Base-by-base conservation (phyloP, 192 early-diverging fungal genomes). In the Dispira parvispora region DNA sequence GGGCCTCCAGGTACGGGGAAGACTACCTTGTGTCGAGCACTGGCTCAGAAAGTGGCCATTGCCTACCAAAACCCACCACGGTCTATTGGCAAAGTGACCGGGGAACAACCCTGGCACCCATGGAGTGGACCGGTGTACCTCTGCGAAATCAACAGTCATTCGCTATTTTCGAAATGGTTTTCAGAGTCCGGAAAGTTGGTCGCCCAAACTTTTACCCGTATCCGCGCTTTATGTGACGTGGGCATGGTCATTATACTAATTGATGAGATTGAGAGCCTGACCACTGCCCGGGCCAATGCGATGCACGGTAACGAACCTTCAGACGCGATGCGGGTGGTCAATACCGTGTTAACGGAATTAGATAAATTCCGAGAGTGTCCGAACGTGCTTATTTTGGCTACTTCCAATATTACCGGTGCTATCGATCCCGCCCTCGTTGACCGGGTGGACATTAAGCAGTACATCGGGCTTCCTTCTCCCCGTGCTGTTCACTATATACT, bases 231-330 rank as follows among this genome's bases (percentile, higher is more conserved):
- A 52, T 66, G 77, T 5, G 79, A 84, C 3, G 75, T 79, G 61
- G 73, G 75, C 1, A 73, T 79, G 50, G 64, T 68, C 0, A 84
- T 87, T 68, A 78, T 89, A 4, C 18, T 65, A 28, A 44, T 67
- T 77, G 86, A 88, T 67, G 86, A 88, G 44, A 82, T 88, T n/a
- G 86, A 88, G 63, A 80, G 78, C 47, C 66, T 88, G 57, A 77
- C 82, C 16, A 76, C 83, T 2, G 79, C 86, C 12, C 71, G 86
- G 16, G 71, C 69, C 63, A 77, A 83, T 8, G 79, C 86, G 0
- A 46, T 84, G 20, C 69, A 68, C 25, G 83, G 83, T n/a, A 69
- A 70, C 45, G 86, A 88, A 65, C 86, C 86, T 0, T 79, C 78
- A 1, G 86, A 88, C 47, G 78, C 84, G 1, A 76, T 88, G 45